Evolutionary conservation across 2,329 filamentous ascomycete genomes (phyloP).

Genomic region (Conoideocrella luteorostrata): DNA sequence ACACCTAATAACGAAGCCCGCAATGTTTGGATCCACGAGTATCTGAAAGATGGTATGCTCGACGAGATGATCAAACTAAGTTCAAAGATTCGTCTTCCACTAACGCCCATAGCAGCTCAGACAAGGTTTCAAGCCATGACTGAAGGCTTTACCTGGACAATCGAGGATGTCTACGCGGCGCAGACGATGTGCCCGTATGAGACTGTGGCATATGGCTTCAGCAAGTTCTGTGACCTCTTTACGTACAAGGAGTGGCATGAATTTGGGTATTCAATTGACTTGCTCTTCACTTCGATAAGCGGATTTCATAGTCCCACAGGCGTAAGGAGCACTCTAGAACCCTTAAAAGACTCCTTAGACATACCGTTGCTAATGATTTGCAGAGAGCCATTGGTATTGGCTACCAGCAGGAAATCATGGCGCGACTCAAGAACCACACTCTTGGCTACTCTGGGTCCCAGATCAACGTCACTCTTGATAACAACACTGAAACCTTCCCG

Average conservation of each 20-base stretch:
- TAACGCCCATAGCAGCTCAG: slow-evolving; percentile 44
- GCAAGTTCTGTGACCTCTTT: slow-evolving; percentile 67
- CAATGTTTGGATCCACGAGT: slow-evolving; percentile 54
- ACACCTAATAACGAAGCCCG: slow-evolving; percentile 46
- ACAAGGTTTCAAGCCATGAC: slow-evolving; percentile 51
- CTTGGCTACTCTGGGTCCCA: slow-evolving; percentile 51
- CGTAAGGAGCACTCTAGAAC: slow-evolving; percentile 29
- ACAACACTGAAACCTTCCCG: slow-evolving; percentile 62
- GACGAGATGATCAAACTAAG: no score
- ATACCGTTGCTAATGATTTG: no score
- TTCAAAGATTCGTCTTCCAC: no score
- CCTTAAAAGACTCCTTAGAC: no score
- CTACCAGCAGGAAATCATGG: slow-evolving; percentile 66
- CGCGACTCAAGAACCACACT: slow-evolving; percentile 62
- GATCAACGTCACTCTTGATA: slow-evolving; percentile 65
- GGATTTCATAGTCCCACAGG: slow-evolving; percentile 60
- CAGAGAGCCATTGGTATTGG: slow-evolving; percentile 65
- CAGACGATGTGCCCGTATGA: slow-evolving; percentile 74
- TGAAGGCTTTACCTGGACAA: slow-evolving; percentile 55
- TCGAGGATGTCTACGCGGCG: slow-evolving; percentile 57
- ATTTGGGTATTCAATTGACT: slow-evolving; percentile 65
- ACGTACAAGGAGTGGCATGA: slow-evolving; percentile 68
- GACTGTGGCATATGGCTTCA: slow-evolving; percentile 69
- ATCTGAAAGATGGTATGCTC: slow-evolving; percentile 53
- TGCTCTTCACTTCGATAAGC: slow-evolving; percentile 55